Conservation (phyloP, 805 yeast genomes). For the Metschnikowia cubensis region DNA sequence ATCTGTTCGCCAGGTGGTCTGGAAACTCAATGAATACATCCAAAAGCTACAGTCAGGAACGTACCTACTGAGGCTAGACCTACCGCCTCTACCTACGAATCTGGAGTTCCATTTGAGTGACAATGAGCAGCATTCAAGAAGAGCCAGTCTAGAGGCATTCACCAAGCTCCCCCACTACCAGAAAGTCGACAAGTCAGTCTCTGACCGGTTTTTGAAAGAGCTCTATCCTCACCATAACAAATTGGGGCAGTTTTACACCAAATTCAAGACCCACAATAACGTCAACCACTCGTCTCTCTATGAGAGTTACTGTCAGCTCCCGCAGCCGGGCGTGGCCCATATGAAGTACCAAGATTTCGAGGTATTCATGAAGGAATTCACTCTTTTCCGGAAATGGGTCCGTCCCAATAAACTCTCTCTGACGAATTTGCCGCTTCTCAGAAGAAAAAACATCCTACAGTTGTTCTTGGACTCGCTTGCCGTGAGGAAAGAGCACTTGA, state of each 20-base stretch:
- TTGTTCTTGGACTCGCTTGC: conserved; percentile 18
- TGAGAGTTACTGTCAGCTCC: conserved; percentile 24
- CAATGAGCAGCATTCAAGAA: conserved; percentile 8
- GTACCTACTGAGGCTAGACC: conserved; percentile 8
- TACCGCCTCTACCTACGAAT: not conserved
- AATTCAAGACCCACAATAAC: conserved; percentile 3
- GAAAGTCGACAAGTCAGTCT: conserved; percentile 5
- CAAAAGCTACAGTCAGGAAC: conserved; percentile 5
- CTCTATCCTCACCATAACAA: conserved; percentile 13
- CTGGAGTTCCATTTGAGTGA: conserved; percentile 1
- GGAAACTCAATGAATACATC: conserved; percentile 7
- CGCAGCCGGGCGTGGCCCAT: conserved; percentile 24
- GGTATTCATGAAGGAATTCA: conserved; percentile 24
- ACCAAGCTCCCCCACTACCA: conserved; percentile 9
- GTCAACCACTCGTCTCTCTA: conserved; percentile 27
- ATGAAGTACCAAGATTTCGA: conserved; percentile 26
- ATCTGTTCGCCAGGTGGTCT: not conserved
- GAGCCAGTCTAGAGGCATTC: conserved; percentile 7
- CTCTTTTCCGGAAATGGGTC: conserved; percentile 23
- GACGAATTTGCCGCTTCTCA: conserved; percentile 6
- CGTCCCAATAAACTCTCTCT: conserved; percentile 23
- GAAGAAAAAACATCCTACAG: conserved; percentile 4
- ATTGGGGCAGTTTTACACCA: conserved; percentile 5
- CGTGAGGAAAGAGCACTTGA: conserved; percentile 19
- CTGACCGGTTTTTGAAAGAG: conserved; percentile 5